Evolutionary conservation across 2,329 filamentous ascomycete species (phyloP).

Genomic region (Cadophora luteo-olivacea): DNA sequence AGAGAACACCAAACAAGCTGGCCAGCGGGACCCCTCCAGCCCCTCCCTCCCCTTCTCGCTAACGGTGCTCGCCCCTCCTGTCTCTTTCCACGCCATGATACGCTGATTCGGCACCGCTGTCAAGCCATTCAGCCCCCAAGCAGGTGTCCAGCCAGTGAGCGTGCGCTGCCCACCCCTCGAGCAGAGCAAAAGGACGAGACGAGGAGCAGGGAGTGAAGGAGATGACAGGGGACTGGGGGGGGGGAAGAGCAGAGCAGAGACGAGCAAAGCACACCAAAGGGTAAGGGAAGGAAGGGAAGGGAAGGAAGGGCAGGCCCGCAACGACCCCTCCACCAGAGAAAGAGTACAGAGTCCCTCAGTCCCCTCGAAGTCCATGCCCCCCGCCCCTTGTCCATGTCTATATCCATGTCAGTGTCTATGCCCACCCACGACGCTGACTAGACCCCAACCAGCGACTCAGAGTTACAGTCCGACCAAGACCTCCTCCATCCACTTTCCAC

Average conservation of each 20-base stretch:
- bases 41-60: too few species aligned
- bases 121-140: constrained; percentile 12
- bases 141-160: constrained; percentile 9
- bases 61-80: constrained; percentile 12
- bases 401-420: not conserved
- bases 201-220: not conserved
- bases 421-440: constrained; percentile 21
- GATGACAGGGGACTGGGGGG: not conserved
- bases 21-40: constrained; percentile 3
- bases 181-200: constrained; percentile 4
- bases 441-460: constrained; percentile 13
- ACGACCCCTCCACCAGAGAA: constrained; percentile 16
- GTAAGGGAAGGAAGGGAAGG: not conserved
- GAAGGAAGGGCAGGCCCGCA: constrained; percentile 5
- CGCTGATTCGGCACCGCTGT: constrained; percentile 19
- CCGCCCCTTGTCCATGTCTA: not conserved
- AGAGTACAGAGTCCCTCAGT: too few species aligned
- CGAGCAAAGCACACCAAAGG: not conserved
- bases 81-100: not conserved
- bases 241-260: not conserved
- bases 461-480: constrained; percentile 3
- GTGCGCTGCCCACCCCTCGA: constrained; percentile 5
- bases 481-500: not conserved
- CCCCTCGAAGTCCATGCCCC: not conserved
- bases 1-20: constrained; percentile 21